These are phyloP conservation scores for Quambalaria eucalypti DNA, from an alignment of 1,284 basidiomycete genomes.

Conservation along the genomic window DNA sequence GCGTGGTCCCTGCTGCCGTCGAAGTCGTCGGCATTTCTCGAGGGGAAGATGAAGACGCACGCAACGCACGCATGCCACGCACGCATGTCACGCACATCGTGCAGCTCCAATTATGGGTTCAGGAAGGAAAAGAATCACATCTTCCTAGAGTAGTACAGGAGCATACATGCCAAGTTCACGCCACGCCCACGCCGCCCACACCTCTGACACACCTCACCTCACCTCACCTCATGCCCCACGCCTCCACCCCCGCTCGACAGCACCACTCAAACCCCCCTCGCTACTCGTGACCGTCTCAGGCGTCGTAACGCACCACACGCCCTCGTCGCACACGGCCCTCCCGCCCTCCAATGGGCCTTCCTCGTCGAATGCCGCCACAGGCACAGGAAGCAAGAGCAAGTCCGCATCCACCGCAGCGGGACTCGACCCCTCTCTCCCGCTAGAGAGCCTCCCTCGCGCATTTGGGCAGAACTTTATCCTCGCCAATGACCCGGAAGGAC, in stretches of 20 bases:
- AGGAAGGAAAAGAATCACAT: constrained; percentile 5
- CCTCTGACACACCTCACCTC: no score
- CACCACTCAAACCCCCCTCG: constrained; percentile 24
- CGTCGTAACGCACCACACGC: constrained; percentile 40
- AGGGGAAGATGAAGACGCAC: no score
- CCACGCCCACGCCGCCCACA: no score
- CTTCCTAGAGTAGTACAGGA: constrained; percentile 7
- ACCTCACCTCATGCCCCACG: no score
- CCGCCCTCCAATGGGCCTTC: constrained; percentile 28
- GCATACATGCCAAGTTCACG: constrained; percentile 9
- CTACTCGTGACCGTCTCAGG: constrained; percentile 32
- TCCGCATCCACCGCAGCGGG: constrained; percentile 8
- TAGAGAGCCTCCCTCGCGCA: constrained; percentile 26
- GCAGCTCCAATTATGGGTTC: constrained; percentile 14
- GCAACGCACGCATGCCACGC: no score
- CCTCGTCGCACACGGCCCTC: constrained; percentile 24
- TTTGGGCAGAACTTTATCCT: constrained; percentile 40
- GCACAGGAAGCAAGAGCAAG: constrained; percentile 21
- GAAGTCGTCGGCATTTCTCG: no score
- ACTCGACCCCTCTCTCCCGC: constrained; percentile 33
- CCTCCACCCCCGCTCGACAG: constrained; percentile 5
- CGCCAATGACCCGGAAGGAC: constrained; percentile 12
- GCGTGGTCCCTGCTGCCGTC: no score
- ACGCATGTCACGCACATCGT: no score
- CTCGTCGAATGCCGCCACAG: constrained; percentile 22